Conservation (phyloP, 129 eudicot genomes). For the Chrysanthemum makinoi region DNA sequence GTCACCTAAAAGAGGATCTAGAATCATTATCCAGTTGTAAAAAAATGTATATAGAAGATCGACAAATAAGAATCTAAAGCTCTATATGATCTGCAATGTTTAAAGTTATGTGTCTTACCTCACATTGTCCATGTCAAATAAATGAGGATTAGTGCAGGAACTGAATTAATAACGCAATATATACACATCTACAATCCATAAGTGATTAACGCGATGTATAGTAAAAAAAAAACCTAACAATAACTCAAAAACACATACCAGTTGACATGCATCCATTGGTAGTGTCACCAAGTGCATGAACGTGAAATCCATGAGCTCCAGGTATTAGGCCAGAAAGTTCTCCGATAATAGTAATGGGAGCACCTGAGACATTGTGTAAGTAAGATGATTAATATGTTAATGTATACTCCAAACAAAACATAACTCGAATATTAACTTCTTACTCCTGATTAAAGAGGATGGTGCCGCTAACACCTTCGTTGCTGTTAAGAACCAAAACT, state of each 20-base stretch:
- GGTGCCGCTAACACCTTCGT: conserved; percentile 90
- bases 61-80: too few species aligned
- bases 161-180: too few species aligned
- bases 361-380: conserved; percentile 40
- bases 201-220: too few species aligned
- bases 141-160: too few species aligned
- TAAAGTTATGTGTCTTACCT: too few species aligned
- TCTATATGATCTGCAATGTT: too few species aligned
- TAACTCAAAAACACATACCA: conserved; percentile 47
- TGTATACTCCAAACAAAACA: background rate
- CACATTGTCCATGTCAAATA: too few species aligned
- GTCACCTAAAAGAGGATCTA: too few species aligned
- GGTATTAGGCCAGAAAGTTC: conserved; percentile 75
- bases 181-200: too few species aligned
- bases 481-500: conserved; percentile 85
- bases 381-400: conserved; percentile 9
- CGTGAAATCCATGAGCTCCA: conserved; percentile 93
- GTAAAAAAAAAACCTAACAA: too few species aligned
- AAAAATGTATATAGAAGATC: too few species aligned
- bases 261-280: conserved; percentile 98
- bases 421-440: conserved; percentile 48
- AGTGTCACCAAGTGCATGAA: conserved; percentile 98
- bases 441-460: conserved; percentile 70
- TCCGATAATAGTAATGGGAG: conserved; percentile 78
- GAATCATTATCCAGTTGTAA: too few species aligned